phyloP scores from a whole-genome alignment of 345 rosid species.

The Streptanthus diversifolius region DNA sequence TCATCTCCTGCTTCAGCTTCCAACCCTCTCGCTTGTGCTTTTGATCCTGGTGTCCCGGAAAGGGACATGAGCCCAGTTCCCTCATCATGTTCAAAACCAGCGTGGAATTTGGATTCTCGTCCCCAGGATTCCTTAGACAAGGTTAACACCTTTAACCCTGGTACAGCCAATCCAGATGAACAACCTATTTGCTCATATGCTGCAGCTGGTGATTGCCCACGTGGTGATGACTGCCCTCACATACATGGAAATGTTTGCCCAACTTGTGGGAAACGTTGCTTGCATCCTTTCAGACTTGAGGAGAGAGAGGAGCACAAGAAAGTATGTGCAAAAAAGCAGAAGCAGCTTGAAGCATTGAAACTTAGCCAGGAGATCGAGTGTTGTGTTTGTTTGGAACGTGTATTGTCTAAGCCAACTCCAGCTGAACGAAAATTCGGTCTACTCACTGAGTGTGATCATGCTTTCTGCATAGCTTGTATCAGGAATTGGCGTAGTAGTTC shows the following conservation, averaged over 20 bases:
- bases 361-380: conserved; percentile 84
- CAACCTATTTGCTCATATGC: conserved; percentile 80
- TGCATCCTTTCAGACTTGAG: conserved; percentile 84
- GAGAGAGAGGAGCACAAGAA: conserved; percentile 75
- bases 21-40: conserved; percentile 28
- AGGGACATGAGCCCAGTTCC: conserved; percentile 27
- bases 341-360: conserved; percentile 67
- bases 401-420: conserved; percentile 67
- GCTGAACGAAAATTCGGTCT: conserved; percentile 87
- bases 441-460: conserved; percentile 95
- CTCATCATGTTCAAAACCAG: conserved; percentile 29
- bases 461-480: conserved; percentile 84
- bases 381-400: conserved; percentile 80
- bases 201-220: conserved; percentile 87
- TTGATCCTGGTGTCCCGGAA: conserved; percentile 41
- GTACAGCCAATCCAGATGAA: conserved; percentile 59
- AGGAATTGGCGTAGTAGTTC: conserved; percentile 83
- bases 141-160: conserved; percentile 68
- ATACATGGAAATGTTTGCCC: conserved; percentile 86
- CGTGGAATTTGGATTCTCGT: conserved; percentile 43
- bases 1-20: conserved; percentile 33
- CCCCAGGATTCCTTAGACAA: conserved; percentile 45
- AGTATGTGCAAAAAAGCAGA: conserved; percentile 65
- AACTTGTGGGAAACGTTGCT: conserved; percentile 74
- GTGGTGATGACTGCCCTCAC: conserved; percentile 77